phyloP scores from a whole-genome alignment of 495 filamentous ascomycete species.

The Neurospora sp. region DNA sequence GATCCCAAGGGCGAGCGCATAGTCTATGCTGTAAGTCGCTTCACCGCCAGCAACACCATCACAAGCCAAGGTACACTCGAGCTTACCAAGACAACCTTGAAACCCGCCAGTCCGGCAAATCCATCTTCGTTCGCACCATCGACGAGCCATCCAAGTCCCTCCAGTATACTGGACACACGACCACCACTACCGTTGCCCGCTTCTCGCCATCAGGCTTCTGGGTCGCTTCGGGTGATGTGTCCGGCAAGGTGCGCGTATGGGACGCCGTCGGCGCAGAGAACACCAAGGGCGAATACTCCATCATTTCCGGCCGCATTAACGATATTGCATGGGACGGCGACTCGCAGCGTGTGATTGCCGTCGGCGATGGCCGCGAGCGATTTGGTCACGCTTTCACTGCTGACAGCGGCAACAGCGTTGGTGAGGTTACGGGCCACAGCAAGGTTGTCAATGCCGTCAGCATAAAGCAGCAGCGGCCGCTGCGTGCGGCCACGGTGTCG shows the following conservation, averaged over 20 bases:
- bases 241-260: conserved; percentile 82
- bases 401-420: conserved; percentile 91
- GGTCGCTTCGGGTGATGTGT: conserved; percentile 83
- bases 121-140: conserved; percentile 86
- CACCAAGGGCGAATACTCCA: conserved; percentile 79
- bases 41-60: background rate
- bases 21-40: conserved; percentile 71
- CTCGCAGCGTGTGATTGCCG: conserved; percentile 89
- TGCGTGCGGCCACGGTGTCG: conserved; percentile 81
- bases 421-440: conserved; percentile 85
- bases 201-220: conserved; percentile 95
- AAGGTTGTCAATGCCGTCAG: conserved; percentile 84
- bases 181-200: conserved; percentile 79
- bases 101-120: conserved; percentile 71
- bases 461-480: conserved; percentile 77
- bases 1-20: conserved; percentile 89
- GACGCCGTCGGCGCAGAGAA: conserved; percentile 58
- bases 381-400: conserved; percentile 92
- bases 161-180: conserved; percentile 86
- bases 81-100: background rate
- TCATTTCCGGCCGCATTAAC: conserved; percentile 90
- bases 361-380: conserved; percentile 87
- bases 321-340: conserved; percentile 97
- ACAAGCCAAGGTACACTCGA: background rate
- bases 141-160: conserved; percentile 72